These are phyloP conservation scores for Penicillium steckii DNA, from an alignment of 495 filamentous ascomycete genomes.

Conservation along the genomic window DNA sequence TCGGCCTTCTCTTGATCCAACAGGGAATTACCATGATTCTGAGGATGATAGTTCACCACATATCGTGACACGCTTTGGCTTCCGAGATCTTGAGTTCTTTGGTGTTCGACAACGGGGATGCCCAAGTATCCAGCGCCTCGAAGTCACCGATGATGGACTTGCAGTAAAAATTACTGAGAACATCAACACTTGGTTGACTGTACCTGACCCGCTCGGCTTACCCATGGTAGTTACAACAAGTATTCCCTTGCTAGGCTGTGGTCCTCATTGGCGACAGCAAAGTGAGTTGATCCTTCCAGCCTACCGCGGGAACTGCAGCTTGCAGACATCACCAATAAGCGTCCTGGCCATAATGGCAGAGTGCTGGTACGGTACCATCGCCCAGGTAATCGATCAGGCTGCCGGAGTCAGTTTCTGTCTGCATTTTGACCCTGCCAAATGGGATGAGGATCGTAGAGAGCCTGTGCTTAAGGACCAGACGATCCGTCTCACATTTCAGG, in stretches of 20 bases:
- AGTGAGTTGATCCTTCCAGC: conserved; percentile 41
- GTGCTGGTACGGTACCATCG: conserved; percentile 45
- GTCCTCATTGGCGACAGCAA: conserved; percentile 52
- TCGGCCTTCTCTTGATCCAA: conserved; percentile 55
- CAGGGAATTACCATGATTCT: conserved; percentile 31
- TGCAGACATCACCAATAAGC: conserved; percentile 27
- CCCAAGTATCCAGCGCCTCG: conserved; percentile 52
- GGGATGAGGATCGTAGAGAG: conserved; percentile 8
- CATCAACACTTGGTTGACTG: conserved; percentile 43
- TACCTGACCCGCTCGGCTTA: conserved; percentile 17
- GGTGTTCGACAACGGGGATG: conserved; percentile 55
- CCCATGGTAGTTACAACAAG: conserved; percentile 47
- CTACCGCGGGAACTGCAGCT: conserved; percentile 35
- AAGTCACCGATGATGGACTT: conserved; percentile 47
- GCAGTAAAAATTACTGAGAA: conserved; percentile 51
- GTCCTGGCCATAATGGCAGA: conserved; percentile 17
- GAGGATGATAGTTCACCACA: conserved; percentile 42
- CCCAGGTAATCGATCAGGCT: conserved; percentile 49
- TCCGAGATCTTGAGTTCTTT: conserved; percentile 55
- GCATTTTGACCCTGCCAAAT: conserved; percentile 35
- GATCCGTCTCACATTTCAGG: conserved; percentile 33
- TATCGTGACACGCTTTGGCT: conserved; percentile 56
- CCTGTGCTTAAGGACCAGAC: conserved; percentile 18
- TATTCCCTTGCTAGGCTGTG: conserved; percentile 52
- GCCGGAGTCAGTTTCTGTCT: conserved; percentile 57